Evolutionary conservation across 768 basidiomycete genomes (phyloP).

Genomic region (Xerocomellus intermedius): DNA sequence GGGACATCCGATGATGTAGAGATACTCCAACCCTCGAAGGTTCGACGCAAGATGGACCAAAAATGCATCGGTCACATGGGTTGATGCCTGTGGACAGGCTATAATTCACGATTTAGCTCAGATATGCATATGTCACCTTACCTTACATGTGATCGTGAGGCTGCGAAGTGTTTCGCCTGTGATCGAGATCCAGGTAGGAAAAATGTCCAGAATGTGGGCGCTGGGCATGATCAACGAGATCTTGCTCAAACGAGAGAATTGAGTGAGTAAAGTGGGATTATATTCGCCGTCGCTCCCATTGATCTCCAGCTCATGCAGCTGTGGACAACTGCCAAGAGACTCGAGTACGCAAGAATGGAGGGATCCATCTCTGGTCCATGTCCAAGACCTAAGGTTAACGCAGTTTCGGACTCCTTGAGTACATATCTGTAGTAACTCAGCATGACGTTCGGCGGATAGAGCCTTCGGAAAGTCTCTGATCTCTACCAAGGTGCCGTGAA

Average conservation of each 20-base stretch:
- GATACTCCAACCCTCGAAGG: conserved; percentile 50
- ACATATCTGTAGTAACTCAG: conserved; percentile 41
- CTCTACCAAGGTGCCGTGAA: conserved; percentile 39
- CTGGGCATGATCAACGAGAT: conserved; percentile 79
- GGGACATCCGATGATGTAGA: conserved; percentile 66
- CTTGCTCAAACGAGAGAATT: conserved; percentile 51
- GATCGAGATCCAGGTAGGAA: conserved; percentile 50
- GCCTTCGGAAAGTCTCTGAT: conserved; percentile 73
- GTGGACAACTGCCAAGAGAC: conserved; percentile 42
- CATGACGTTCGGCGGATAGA: conserved; percentile 29
- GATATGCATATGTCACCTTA: conserved; percentile 22
- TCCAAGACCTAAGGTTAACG: conserved; percentile 56
- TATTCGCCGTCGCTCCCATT: conserved; percentile 60
- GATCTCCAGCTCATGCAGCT: conserved; percentile 61
- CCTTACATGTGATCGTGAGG: conserved; percentile 72
- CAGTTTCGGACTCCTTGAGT: conserved; percentile 59
- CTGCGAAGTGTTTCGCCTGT: conserved; percentile 49
- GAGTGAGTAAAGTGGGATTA: conserved; percentile 47
- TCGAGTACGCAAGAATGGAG: conserved; percentile 56
- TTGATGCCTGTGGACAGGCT: conserved; percentile 45
- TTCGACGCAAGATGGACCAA: conserved; percentile 49
- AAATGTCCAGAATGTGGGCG: conserved; percentile 44
- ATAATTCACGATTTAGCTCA: not conserved
- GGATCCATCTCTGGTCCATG: conserved; percentile 82
- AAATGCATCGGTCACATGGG: conserved; percentile 55